Base-by-base conservation (phyloP, 352 stramenopile species). In the Pythium periplocum region DNA sequence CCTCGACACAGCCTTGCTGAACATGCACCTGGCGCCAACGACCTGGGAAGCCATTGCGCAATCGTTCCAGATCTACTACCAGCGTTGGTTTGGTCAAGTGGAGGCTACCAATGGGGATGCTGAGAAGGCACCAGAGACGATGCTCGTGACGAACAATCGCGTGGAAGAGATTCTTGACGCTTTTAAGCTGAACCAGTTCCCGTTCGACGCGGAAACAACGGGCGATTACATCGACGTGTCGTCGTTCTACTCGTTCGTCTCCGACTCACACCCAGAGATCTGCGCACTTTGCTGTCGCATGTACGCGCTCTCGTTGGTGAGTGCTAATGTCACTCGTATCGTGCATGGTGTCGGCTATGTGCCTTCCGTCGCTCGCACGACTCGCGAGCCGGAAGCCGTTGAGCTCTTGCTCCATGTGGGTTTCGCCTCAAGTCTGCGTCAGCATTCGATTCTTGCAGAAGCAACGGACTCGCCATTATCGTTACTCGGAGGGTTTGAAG, bases 201-300 rank as follows among this genome's bases (percentile, higher is more conserved):
- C 83, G 10, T 91, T 93, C 30, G 80, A 91, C 53, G 50, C 60
- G 1, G 72, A 80, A 34, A 90, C 78, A 11, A 88, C 80, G 26
- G 81, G 64, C 55, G 80, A 87, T 52, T 90, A 93, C 56, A 62
- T 75, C 0, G 80, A 93, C 49, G 78, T 90, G 41, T 87, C 77
- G 41, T 90, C 80, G 5, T 93, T 93, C 56, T 93, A 93, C 60
- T 89, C 80, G 51, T 89, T 90, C 45, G 70, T 93, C 6, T 86
- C 83, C 6, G 78, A 90, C 48, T 88, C 83, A 5, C 71, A 90
- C 40, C 78, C 78, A 1, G 78, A 93, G 56, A 83, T 93, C 11
- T 90, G 78, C 26, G 80, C 80, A 36, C 65, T 93, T 4, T 91
- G 83, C 48, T 93, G 80, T 39, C 75, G 83, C 4, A 51, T 93